Evolutionary conservation across 2,329 filamentous ascomycete genomes (phyloP).

Genomic region (Chaetothyriales sp.): DNA sequence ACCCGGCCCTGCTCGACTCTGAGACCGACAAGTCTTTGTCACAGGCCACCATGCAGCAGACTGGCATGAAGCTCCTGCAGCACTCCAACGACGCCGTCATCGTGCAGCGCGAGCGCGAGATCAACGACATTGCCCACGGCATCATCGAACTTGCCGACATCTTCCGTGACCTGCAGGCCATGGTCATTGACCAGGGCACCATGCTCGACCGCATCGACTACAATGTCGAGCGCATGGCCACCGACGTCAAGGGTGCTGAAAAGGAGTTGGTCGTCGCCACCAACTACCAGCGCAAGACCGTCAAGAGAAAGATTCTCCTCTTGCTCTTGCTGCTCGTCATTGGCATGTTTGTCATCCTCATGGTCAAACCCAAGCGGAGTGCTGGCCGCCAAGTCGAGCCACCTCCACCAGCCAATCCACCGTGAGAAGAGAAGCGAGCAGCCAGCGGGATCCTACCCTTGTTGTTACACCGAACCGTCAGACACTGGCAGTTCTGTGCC

Average conservation of each 20-base stretch:
- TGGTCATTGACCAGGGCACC: constrained; percentile 87
- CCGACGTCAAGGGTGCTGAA: constrained; percentile 81
- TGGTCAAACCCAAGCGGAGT: constrained; percentile 58
- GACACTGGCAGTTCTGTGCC: too few species aligned
- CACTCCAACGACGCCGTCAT: constrained; percentile 71
- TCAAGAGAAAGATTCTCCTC: constrained; percentile 85
- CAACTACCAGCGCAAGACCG: constrained; percentile 74
- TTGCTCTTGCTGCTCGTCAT: constrained; percentile 72
- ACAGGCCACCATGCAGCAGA: constrained; percentile 73
- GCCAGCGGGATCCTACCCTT: background rate
- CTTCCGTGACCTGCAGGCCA: constrained; percentile 87
- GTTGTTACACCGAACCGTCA: background rate
- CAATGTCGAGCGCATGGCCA: constrained; percentile 91
- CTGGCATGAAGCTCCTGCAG: constrained; percentile 44
- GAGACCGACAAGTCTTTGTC: constrained; percentile 88
- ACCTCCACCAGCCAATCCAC: constrained; percentile 7
- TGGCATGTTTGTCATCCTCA: constrained; percentile 70
- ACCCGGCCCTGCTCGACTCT: constrained; percentile 82
- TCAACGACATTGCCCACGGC: constrained; percentile 93
- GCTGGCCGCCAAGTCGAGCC: background rate
- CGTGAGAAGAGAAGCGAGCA: background rate
- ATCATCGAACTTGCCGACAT: constrained; percentile 96
- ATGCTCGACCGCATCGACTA: constrained; percentile 94
- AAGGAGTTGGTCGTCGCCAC: constrained; percentile 69
- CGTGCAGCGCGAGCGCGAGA: constrained; percentile 84